Evolutionary conservation across 2,329 filamentous ascomycete genomes (phyloP).

Genomic region (Aspergillus fructus): DNA sequence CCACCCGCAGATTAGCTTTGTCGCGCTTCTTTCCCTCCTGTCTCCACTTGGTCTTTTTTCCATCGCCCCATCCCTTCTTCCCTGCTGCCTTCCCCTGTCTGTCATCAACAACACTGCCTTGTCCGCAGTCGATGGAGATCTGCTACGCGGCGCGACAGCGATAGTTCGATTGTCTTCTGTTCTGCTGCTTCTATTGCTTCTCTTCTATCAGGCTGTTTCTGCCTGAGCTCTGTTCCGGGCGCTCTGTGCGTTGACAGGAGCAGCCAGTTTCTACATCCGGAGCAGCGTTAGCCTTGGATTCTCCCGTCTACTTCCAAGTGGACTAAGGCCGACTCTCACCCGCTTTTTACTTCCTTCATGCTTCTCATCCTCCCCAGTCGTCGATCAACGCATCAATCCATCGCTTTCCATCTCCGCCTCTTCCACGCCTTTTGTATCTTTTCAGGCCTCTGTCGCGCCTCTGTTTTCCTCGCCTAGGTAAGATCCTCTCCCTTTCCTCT

Average conservation of each 20-base stretch:
- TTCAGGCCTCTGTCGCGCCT: not conserved
- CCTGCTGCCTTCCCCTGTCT: not conserved
- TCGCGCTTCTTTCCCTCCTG: not conserved
- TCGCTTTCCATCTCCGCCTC: slow-evolving; percentile 2
- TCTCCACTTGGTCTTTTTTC: not conserved
- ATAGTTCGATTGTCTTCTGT: slow-evolving; percentile 2
- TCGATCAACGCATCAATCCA: not conserved
- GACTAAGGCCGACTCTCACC: not conserved
- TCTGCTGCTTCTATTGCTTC: not conserved
- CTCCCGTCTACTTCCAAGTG: not conserved
- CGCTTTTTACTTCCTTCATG: slow-evolving; percentile 5
- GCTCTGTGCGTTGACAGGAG: not conserved
- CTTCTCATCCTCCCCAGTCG: slow-evolving; percentile 5
- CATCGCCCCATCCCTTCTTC: not conserved
- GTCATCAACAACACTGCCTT: slow-evolving; percentile 8
- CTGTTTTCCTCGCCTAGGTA: slow-evolving; percentile 8
- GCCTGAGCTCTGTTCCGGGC: not conserved
- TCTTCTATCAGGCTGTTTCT: not conserved
- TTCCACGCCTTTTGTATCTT: not conserved
- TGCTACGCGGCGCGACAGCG: slow-evolving; percentile 4
- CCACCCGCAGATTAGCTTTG: not conserved
- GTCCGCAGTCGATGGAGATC: slow-evolving; percentile 5
- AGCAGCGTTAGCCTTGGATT: not conserved
- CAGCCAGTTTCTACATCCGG: not conserved
- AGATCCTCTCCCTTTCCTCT: not conserved